Conservation (phyloP, 2,329 filamentous ascomycete genomes). For the Teratosphaeria viscida region DNA sequence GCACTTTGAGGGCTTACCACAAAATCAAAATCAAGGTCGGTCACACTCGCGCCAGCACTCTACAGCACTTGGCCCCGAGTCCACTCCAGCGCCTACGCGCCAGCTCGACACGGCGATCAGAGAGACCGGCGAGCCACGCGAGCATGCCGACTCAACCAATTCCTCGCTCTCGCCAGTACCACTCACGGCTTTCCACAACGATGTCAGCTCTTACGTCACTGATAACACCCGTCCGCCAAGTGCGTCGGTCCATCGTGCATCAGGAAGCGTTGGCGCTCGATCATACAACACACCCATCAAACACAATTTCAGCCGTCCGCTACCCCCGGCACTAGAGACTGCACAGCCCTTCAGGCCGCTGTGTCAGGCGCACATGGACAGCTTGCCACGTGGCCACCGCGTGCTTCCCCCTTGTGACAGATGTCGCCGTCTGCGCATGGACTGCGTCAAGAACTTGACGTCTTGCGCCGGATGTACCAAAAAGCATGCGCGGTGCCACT, state of each 20-base stretch:
- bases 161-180: conserved; percentile 23
- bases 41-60: conserved; percentile 17
- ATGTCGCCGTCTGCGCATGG: conserved; percentile 67
- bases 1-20: conserved; percentile 51
- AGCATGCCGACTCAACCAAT: conserved; percentile 13
- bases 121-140: neutral
- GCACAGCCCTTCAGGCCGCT: conserved; percentile 27
- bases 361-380: conserved; percentile 56
- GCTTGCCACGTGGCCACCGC: conserved; percentile 59
- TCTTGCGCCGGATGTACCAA: conserved; percentile 81
- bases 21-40: conserved; percentile 31
- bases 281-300: conserved; percentile 16
- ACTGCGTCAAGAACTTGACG: conserved; percentile 76
- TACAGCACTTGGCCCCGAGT: conserved; percentile 1
- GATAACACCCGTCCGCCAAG: conserved; percentile 6
- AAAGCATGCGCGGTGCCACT: conserved; percentile 81
- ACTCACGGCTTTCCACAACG: conserved; percentile 10
- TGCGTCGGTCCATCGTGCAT: conserved; percentile 13
- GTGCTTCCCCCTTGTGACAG: conserved; percentile 78
- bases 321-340: conserved; percentile 26
- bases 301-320: conserved; percentile 28
- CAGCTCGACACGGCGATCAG: neutral
- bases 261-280: conserved; percentile 14
- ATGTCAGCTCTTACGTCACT: conserved; percentile 13
- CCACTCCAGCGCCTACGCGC: neutral